Evolutionary conservation across 75 land plant genomes (phyloP).

Genomic region (Selaginella moellendorffii): DNA sequence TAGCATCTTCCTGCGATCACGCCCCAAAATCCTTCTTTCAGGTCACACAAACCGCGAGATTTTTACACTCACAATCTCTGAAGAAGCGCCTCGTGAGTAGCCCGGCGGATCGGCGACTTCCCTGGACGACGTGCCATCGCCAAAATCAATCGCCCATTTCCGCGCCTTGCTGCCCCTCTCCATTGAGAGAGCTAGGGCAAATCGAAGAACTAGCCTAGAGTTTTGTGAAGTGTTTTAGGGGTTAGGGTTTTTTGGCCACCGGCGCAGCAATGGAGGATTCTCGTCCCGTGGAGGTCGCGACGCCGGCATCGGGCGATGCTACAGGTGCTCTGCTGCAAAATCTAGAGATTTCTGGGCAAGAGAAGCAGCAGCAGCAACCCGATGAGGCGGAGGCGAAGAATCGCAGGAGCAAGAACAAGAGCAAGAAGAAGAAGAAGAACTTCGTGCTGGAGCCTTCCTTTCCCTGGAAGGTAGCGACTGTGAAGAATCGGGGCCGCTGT

Average conservation of each 20-base stretch:
- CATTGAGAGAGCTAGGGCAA: too few relatives aligned
- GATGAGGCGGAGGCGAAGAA: constrained; percentile 5
- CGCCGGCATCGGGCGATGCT: too few relatives aligned
- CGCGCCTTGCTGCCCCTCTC: constrained; percentile 33
- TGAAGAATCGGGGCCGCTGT: constrained; percentile 21
- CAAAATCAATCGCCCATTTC: constrained; percentile 74
- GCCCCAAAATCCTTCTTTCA: background rate
- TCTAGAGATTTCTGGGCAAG: background rate
- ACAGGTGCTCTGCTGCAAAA: too few relatives aligned
- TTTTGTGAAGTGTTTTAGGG: too few relatives aligned
- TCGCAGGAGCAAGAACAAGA: constrained; percentile 17
- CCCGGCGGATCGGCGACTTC: constrained; percentile 71
- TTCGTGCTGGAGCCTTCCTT: constrained; percentile 17
- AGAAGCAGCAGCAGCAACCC: background rate
- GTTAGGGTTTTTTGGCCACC: background rate
- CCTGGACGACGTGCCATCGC: constrained; percentile 34
- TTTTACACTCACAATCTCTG: background rate
- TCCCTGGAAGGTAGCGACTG: constrained; percentile 20
- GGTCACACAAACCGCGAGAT: background rate
- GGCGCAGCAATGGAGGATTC: too few relatives aligned
- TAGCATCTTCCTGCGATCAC: constrained; percentile 49
- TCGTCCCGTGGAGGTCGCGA: background rate
- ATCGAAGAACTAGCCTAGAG: too few relatives aligned
- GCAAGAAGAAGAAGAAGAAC: constrained; percentile 13
- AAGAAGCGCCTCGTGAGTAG: constrained; percentile 39